Evolutionary conservation across 768 basidiomycete genomes (phyloP).

Genomic region (Boletus coccyginus): DNA sequence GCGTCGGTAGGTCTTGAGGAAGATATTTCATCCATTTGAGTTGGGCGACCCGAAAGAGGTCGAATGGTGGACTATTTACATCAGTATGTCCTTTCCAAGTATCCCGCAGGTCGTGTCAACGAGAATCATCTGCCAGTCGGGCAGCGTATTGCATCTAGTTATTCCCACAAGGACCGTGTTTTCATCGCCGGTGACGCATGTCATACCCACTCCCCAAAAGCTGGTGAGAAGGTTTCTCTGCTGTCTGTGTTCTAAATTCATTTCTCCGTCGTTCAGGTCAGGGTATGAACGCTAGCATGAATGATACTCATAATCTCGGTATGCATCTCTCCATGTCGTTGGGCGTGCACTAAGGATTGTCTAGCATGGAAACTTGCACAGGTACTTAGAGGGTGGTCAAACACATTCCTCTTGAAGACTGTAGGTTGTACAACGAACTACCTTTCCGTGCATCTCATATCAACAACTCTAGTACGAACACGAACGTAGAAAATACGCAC

Average conservation of each 20-base stretch:
- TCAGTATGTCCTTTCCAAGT: slow-evolving; percentile 40
- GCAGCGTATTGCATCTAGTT: slow-evolving; percentile 68
- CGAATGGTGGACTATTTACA: slow-evolving; percentile 75
- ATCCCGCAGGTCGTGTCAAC: not conserved
- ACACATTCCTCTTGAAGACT: slow-evolving; percentile 37
- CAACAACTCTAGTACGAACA: slow-evolving; percentile 51
- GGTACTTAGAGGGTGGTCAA: slow-evolving; percentile 44
- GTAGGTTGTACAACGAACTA: slow-evolving; percentile 22
- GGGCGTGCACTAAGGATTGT: slow-evolving; percentile 47
- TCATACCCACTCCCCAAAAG: slow-evolving; percentile 67
- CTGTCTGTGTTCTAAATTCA: not conserved
- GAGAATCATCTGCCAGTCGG: slow-evolving; percentile 45
- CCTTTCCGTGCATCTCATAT: not conserved
- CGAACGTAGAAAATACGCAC: slow-evolving; percentile 66
- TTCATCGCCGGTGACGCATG: slow-evolving; percentile 81
- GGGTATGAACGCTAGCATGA: slow-evolving; percentile 78
- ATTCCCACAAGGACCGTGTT: slow-evolving; percentile 57
- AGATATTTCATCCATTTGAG: slow-evolving; percentile 54
- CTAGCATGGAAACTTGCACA: slow-evolving; percentile 48
- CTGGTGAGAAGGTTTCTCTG: slow-evolving; percentile 36
- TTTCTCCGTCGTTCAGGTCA: slow-evolving; percentile 44
- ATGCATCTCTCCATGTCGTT: not conserved
- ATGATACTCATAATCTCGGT: slow-evolving; percentile 71
- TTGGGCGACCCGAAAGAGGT: slow-evolving; percentile 47
- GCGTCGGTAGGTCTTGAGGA: slow-evolving; percentile 46